A percentile compares a stretch with the other conserved stretches of the same genome.
These are phyloP conservation scores for Leccinum pachyderme DNA, from an alignment of 1,284 basidiomycete species.

Conservation along the genomic window DNA sequence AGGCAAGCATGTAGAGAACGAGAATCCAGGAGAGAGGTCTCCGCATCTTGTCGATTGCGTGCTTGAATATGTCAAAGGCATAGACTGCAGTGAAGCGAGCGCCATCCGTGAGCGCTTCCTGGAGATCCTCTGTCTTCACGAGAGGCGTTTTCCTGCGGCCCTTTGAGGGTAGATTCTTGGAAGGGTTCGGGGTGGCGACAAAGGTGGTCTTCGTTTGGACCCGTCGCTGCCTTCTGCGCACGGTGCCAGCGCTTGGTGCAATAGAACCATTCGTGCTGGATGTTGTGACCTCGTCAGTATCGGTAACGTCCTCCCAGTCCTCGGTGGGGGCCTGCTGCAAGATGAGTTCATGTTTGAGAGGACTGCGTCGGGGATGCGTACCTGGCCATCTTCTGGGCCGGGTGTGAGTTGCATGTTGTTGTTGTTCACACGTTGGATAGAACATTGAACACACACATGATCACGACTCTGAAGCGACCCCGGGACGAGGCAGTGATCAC, in stretches of 20 bases:
- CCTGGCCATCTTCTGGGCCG: not conserved
- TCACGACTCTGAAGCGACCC: slow-evolving; percentile 78
- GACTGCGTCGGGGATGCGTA: not conserved
- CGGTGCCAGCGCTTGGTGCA: slow-evolving; percentile 6
- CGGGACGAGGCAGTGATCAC: slow-evolving; percentile 72
- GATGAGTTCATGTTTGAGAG: not conserved
- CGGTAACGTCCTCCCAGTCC: slow-evolving; percentile 29
- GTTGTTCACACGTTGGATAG: too few relatives aligned
- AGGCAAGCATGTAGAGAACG: slow-evolving; percentile 48
- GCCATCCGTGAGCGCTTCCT: slow-evolving; percentile 24
- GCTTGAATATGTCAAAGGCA: slow-evolving; percentile 43
- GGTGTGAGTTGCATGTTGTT: not conserved
- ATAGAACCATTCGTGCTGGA: slow-evolving; percentile 10
- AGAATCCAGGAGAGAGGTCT: slow-evolving; percentile 55
- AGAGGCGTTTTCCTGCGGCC: slow-evolving; percentile 15
- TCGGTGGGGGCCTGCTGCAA: not conserved
- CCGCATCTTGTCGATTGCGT: slow-evolving; percentile 48
- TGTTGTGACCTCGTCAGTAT: slow-evolving; percentile 7
- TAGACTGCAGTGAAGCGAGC: slow-evolving; percentile 39
- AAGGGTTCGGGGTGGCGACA: slow-evolving; percentile 5
- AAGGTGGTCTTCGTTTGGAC: slow-evolving; percentile 10
- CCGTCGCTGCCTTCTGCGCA: slow-evolving; percentile 26
- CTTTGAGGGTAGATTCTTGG: slow-evolving; percentile 10
- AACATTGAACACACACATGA: slow-evolving; percentile 27
- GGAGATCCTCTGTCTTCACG: slow-evolving; percentile 22